These are phyloP conservation scores for Debaryomycetaceae sp. DNA, from an alignment of 1,139 yeast genomes.

Conservation along the genomic window DNA sequence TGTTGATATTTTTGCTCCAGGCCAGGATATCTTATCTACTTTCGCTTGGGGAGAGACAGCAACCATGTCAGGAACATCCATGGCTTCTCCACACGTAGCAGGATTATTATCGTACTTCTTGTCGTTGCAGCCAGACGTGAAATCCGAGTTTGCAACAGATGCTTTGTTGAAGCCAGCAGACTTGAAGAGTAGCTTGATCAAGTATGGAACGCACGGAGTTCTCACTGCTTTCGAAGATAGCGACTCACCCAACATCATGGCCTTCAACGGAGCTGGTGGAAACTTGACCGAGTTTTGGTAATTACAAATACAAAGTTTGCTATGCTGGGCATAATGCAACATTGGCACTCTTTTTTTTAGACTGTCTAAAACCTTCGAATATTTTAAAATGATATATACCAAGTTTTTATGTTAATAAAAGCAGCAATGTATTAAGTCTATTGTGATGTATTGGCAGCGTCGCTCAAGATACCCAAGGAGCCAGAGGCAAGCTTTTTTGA, in stretches of 20 bases:
- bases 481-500: conserved; percentile 21
- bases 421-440: not conserved
- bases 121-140: conserved; percentile 38
- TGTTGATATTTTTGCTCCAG: conserved; percentile 47
- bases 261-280: conserved; percentile 91
- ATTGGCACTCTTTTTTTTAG: not conserved
- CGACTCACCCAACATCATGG: conserved; percentile 83
- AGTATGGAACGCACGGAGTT: conserved; percentile 34
- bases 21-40: conserved; percentile 39
- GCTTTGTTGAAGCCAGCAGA: conserved; percentile 32
- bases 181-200: conserved; percentile 34
- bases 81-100: conserved; percentile 44
- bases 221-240: conserved; percentile 52
- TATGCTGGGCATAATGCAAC: not conserved
- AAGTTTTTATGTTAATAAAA: no score
- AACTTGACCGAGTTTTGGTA: conserved; percentile 72
- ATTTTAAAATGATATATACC: not conserved
- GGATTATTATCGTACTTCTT: conserved; percentile 40
- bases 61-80: conserved; percentile 41
- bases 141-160: conserved; percentile 48
- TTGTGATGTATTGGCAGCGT: conserved; percentile 23
- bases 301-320: conserved; percentile 4
- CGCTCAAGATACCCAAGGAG: conserved; percentile 19
- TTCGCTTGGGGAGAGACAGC: conserved; percentile 36
- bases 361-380: not conserved